Conservation (phyloP, 148 eudicot species). For the Fagopyrum esculentum region DNA sequence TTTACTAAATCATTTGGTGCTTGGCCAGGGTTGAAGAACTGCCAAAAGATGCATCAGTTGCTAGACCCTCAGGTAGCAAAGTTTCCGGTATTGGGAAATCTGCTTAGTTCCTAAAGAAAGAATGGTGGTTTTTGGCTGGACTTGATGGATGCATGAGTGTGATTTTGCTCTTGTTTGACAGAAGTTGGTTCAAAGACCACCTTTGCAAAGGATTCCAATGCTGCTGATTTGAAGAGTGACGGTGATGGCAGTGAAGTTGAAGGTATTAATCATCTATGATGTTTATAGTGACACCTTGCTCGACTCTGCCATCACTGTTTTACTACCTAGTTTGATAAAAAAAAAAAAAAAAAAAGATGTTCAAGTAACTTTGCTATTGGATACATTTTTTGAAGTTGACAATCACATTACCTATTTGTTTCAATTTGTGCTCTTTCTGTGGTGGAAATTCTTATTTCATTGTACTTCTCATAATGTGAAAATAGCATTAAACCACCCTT, state of each 20-base stretch:
- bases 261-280: conserved; percentile 34
- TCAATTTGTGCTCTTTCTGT: not conserved
- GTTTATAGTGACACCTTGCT: conserved; percentile 2
- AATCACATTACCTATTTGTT: not conserved
- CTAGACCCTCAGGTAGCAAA: conserved; percentile 39
- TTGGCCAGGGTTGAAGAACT: conserved; percentile 71
- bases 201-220: conserved; percentile 37
- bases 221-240: conserved; percentile 33
- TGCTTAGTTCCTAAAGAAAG: conserved; percentile 1
- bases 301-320: not conserved
- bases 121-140: not conserved
- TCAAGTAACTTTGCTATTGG: conserved; percentile 4
- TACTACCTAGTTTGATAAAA: not conserved
- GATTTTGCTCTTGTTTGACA: conserved; percentile 16
- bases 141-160: conserved; percentile 2
- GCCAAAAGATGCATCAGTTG: conserved; percentile 43
- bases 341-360: not conserved
- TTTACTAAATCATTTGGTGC: conserved; percentile 12
- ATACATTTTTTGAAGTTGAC: not conserved
- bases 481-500: too few relatives aligned
- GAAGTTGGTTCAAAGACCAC: conserved; percentile 29
- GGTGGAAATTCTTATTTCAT: not conserved
- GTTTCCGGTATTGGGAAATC: conserved; percentile 28
- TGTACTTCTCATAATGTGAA: not conserved
- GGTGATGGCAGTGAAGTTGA: conserved; percentile 55